phyloP scores from a whole-genome alignment of 768 basidiomycete genomes.

The Russula lepida region DNA sequence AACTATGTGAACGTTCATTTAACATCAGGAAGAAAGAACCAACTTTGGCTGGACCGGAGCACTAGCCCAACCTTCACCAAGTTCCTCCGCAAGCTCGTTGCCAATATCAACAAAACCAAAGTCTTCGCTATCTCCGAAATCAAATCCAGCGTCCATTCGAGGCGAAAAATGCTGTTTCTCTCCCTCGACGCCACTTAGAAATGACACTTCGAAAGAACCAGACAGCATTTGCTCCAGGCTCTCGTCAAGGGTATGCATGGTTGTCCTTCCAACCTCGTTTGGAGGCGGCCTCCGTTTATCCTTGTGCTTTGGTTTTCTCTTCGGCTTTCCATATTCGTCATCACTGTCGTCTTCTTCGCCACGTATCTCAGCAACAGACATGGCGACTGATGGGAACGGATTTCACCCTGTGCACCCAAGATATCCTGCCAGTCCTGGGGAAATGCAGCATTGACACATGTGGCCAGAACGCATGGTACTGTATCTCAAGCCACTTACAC shows the following conservation, averaged over 20 bases:
- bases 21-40: background rate
- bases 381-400: background rate
- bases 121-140: conserved; percentile 38
- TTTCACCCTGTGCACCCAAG: conserved; percentile 12
- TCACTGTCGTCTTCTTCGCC: conserved; percentile 33
- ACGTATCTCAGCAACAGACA: background rate
- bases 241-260: conserved; percentile 60
- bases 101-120: conserved; percentile 53
- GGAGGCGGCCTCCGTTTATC: conserved; percentile 26
- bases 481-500: conserved; percentile 14
- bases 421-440: conserved; percentile 17
- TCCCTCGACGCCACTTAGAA: conserved; percentile 32
- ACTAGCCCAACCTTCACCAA: conserved; percentile 61
- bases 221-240: conserved; percentile 59
- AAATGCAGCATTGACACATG: background rate
- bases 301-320: conserved; percentile 26
- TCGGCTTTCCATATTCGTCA: conserved; percentile 39
- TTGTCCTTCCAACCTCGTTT: conserved; percentile 42
- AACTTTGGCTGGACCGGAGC: conserved; percentile 24
- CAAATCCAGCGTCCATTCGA: conserved; percentile 40
- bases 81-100: conserved; percentile 66
- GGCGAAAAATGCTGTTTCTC: conserved; percentile 45
- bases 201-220: conserved; percentile 57
- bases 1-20: background rate
- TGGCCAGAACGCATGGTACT: background rate